Conservation (phyloP, 2,329 filamentous ascomycete genomes). For the Fusarium denticulatum region DNA sequence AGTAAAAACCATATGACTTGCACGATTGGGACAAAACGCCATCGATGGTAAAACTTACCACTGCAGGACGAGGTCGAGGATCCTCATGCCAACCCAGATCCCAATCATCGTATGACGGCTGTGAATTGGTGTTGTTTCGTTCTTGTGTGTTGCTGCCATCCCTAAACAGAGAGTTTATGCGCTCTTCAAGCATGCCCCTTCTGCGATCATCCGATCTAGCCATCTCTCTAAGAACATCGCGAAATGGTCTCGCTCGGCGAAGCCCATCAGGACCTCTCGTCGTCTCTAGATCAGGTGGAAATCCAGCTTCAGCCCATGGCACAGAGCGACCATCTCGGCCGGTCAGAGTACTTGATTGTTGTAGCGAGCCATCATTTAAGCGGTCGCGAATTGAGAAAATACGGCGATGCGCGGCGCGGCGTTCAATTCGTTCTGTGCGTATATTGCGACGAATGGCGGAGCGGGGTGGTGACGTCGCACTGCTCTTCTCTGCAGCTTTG, state of each 20-base stretch:
- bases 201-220: constrained; percentile 37
- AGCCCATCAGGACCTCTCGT: constrained; percentile 10
- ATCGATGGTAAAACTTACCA: constrained; percentile 33
- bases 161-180: constrained; percentile 40
- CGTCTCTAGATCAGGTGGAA: constrained; percentile 21
- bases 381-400: constrained; percentile 43
- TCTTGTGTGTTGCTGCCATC: constrained; percentile 26
- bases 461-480: constrained; percentile 47
- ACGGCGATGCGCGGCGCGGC: constrained; percentile 44
- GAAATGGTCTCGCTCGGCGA: constrained; percentile 31
- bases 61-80: constrained; percentile 30
- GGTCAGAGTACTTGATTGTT: not conserved
- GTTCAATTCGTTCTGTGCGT: constrained; percentile 47
- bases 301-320: constrained; percentile 38
- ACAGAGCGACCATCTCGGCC: constrained; percentile 26
- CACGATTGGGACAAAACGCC: not conserved
- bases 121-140: constrained; percentile 10
- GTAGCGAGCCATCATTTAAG: constrained; percentile 17
- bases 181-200: constrained; percentile 43
- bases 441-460: constrained; percentile 54
- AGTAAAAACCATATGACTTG: not conserved
- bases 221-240: constrained; percentile 43
- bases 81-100: constrained; percentile 42
- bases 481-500: constrained; percentile 48
- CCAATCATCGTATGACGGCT: constrained; percentile 17